Evolutionary conservation across 768 basidiomycete species (phyloP), one percentile per base, ranked within the genome.

Genomic region (Podaxis sp.): DNA sequence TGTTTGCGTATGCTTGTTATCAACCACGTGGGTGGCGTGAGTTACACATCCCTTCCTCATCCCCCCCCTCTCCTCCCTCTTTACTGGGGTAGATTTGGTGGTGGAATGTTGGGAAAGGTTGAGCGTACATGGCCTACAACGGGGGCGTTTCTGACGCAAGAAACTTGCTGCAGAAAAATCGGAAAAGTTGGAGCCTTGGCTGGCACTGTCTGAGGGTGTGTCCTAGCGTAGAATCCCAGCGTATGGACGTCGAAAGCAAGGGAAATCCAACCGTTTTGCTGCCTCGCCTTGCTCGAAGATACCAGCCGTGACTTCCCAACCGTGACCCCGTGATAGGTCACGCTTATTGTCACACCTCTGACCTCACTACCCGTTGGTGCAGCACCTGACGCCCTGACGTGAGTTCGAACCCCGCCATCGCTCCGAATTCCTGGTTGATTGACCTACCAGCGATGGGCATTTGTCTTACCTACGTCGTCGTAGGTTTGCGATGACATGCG

Each of bases 241-340:
- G 41, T 55, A 53, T 61, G 60, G 53, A 24, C 60, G 60, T 54
- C 60, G 53, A 61, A 61, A 61, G 60, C 60, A 61, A 61, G 53
- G 40, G 53, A 55, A 61, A 55, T 55, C 24, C 19, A 41, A 47
- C 27, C 27, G 36, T 47, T 61, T 61, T 61, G 53, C 46, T 27
- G 22, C 25, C 52, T 55, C 60, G 50, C n/a, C 54, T 27, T 37
- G 40, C 53, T 47, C 60, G 60, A 61, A 61, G 60, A 61, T 61
- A 33, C 41, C n/a, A 27, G 36, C 38, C 37, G 60, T 61, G 60
- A 61, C 60, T 55, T 55, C 59, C 29, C 13, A 13, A 17, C 41
- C 12, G 60, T 61, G 60, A 61, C 52, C 2, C n/a, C 36, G 52
- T 53, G 51, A 54, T 15, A 2, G 1, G 53, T 61, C 60, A 61